Evolutionary conservation across 2,329 filamentous ascomycete genomes (phyloP), one percentile per base, ranked within the genome.

Genomic region (Cytospora piceicola): DNA sequence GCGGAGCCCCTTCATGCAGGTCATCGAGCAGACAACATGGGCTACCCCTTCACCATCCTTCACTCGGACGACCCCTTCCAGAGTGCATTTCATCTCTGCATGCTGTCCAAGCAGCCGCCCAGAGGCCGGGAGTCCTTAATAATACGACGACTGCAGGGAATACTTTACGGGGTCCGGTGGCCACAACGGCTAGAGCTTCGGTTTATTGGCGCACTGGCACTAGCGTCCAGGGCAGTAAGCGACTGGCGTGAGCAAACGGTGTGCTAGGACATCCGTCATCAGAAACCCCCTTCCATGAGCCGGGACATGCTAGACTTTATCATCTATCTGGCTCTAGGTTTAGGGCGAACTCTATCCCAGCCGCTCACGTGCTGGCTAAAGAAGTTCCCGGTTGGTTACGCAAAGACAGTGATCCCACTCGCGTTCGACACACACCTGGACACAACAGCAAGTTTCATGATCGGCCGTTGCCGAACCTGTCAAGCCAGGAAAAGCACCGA

Each of bases 401-500:
- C 66, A 66, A 60, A 68, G 66, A 66, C 66, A 68, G 42, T 63
- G 63, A 68, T 66, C 60, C 61, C 59, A 63, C 56, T 63, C 36
- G 58, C 39, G 59, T 65, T 58, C 58, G 55, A 64, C 63, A 67
- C 34, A 32, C 56, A 54, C 51, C 51, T 61, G 58, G 46, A 65
- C 65, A 67, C 66, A 61, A 52, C 66, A 65, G 59, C 63, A 58
- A 66, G 66, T 68, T 68, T 68, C 66, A 66, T 72, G 69, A 72
- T 70, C 71, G 71, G 73, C 71, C 68, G 70, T 71, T 70, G 70
- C 73, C 72, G 70, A 72, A 69, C 67, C 71, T 68, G 67, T 71
- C 65, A 71, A 68, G 66, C 65, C 68, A 70, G 69, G 72, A 74
- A 63, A 66, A 63, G 42, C 63, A 61, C 66, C 66, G 66, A 68